Base-by-base conservation (phyloP, 2,329 filamentous ascomycete genomes). In the Pseudophaeomoniella oleicola region DNA sequence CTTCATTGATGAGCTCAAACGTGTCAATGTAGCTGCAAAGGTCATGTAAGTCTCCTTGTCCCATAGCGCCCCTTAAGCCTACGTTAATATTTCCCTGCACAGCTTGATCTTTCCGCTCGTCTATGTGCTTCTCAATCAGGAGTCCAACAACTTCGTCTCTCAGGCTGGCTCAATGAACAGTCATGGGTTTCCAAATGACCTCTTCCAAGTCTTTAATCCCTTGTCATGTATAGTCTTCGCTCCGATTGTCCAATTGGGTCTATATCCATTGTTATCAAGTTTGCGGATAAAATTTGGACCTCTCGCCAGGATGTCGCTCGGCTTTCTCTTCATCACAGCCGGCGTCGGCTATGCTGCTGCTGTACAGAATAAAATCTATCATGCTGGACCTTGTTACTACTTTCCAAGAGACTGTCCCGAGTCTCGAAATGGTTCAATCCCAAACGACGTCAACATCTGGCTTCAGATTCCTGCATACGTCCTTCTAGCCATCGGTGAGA, bases 351-450 rank as follows among this genome's bases (percentile, higher is more conserved):
- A 67, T 40, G 69, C 73, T 3, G 59, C 66, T 12, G 61, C 74
- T 9, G 53, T 77, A 3, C 72, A 78, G 49, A 64, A 69, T 44
- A 63, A 67, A 39, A 71, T 78, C 38, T 78, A 79, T 52, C 56
- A 66, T 45, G 60, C 61, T 0, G 66, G 61, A 3, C 66, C 67
- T 3, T 76, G 72, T 45, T 68, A 65, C 31, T 62, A 65, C 44
- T 43, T 60, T 15, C 62, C 67, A 18, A 57, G 57, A 37, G 48
- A 47, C n/a, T 63, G 64, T 16, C 50, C 52, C 2, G 57, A 59
- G 10, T 47, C 55, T 5, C 56, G 56, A 13, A 45, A 45, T 19
- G 49, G 45, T 15, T 35, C 39, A 14, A 39, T 41, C 27, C 40
- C 40, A 12, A 36, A 40, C 12, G 37, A 40, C 11, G 41, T 48